These are phyloP conservation scores for Coffea eugenioides DNA, from an alignment of 257 asterid genomes.

Conservation along the genomic window DNA sequence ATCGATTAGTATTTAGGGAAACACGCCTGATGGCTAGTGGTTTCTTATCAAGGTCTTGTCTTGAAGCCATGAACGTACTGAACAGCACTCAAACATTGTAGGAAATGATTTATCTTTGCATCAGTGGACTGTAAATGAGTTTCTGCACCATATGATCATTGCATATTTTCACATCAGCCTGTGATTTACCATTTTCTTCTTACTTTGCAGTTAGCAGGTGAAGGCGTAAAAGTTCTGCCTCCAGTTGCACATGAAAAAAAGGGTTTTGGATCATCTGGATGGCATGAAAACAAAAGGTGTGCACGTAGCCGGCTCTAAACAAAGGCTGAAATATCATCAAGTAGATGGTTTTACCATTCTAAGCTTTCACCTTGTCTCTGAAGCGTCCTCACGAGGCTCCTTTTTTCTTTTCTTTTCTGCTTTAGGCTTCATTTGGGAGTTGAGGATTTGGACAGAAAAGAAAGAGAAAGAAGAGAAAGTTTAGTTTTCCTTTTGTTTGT, in stretches of 20 bases:
- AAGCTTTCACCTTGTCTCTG: neutral
- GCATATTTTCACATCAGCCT: neutral
- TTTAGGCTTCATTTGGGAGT: neutral
- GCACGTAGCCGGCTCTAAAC: neutral
- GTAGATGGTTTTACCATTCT: no score
- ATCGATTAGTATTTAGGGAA: neutral
- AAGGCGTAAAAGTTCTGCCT: constrained; percentile 5
- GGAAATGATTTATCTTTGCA: neutral
- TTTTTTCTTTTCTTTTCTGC: neutral
- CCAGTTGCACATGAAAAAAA: neutral
- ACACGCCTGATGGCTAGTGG: neutral
- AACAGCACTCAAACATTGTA: neutral
- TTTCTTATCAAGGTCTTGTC: neutral
- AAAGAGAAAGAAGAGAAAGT: no score
- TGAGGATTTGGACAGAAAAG: no score
- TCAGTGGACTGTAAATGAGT: neutral
- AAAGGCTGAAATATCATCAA: neutral
- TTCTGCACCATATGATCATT: neutral
- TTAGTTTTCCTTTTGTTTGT: no score
- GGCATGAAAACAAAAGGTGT: neutral
- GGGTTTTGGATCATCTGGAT: neutral
- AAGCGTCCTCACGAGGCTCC: neutral
- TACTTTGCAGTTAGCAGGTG: neutral
- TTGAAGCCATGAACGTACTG: neutral
- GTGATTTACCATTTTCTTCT: neutral